phyloP scores from a whole-genome alignment of 108 stramenopile genomes.

The Discostella pseudostelligera region DNA sequence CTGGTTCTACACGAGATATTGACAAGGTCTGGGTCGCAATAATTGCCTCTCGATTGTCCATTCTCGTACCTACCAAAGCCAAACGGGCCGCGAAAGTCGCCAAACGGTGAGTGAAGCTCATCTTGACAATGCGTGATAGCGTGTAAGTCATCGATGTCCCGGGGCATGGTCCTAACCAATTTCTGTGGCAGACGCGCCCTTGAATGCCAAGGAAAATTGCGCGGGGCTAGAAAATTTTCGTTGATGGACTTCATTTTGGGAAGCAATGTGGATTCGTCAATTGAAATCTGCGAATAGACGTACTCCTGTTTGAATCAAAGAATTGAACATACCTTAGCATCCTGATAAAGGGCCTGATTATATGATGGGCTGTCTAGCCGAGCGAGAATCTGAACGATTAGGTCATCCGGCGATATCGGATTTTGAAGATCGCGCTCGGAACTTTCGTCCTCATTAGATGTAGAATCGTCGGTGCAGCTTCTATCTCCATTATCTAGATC shows the following conservation, averaged over 20 bases:
- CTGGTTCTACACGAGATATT: conserved; percentile 12
- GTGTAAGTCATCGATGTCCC: conserved; percentile 78
- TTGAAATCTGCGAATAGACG: too few relatives aligned
- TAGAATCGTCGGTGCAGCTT: background rate
- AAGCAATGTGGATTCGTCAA: background rate
- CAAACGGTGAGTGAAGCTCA: conserved; percentile 47
- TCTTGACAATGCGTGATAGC: conserved; percentile 60
- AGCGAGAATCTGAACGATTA: conserved; percentile 38
- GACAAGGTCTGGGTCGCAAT: conserved; percentile 25
- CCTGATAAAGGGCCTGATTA: conserved; percentile 28
- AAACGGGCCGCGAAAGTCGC: conserved; percentile 54
- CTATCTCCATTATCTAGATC: background rate
- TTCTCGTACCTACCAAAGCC: conserved; percentile 66
- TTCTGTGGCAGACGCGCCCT: conserved; percentile 32
- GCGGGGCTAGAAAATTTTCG: conserved; percentile 34
- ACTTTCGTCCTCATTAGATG: background rate
- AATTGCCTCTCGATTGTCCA: conserved; percentile 46
- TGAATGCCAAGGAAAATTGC: conserved; percentile 40
- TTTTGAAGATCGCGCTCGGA: background rate
- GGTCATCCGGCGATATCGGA: conserved; percentile 10
- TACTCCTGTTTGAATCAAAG: background rate
- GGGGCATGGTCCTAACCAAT: conserved; percentile 63
- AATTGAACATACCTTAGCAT: conserved; percentile 23
- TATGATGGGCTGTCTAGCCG: conserved; percentile 34
- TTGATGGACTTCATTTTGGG: conserved; percentile 17